Percentiles rank a stretch among this genome's conserved stretches.
Evolutionary conservation across 2,329 filamentous ascomycete species (phyloP).

Genomic region (Sclerotinia minor): DNA sequence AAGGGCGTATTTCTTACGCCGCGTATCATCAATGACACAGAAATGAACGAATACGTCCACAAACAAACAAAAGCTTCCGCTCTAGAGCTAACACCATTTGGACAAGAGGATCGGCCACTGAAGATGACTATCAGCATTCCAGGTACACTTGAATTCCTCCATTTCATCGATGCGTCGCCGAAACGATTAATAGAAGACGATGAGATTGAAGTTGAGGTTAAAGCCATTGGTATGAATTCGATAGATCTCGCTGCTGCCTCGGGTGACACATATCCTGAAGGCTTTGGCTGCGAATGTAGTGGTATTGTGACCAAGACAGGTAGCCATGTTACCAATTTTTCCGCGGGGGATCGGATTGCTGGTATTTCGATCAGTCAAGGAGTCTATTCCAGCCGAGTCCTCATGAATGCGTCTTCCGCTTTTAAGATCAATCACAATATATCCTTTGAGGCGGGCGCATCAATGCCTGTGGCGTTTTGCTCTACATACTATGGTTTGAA

Average conservation of each 20-base stretch:
- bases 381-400: constrained; percentile 35
- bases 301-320: constrained; percentile 42
- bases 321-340: constrained; percentile 32
- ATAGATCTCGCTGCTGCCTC: constrained; percentile 41
- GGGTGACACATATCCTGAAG: constrained; percentile 39
- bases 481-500: constrained; percentile 38
- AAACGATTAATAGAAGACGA: constrained; percentile 29
- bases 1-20: constrained; percentile 16
- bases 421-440: constrained; percentile 31
- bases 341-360: constrained; percentile 41
- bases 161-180: constrained; percentile 34
- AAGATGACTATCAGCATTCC: constrained; percentile 34
- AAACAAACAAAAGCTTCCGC: constrained; percentile 15
- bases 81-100: constrained; percentile 21
- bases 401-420: constrained; percentile 31
- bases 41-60: constrained; percentile 35
- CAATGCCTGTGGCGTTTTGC: constrained; percentile 35
- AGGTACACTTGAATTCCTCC: constrained; percentile 37
- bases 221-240: constrained; percentile 38
- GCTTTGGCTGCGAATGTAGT: constrained; percentile 44
- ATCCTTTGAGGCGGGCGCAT: constrained; percentile 35
- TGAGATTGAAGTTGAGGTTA: constrained; percentile 39
- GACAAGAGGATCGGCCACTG: constrained; percentile 29
- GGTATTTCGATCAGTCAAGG: constrained; percentile 29
- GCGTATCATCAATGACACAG: constrained; percentile 25